Percentiles rank a stretch among this genome's conserved stretches.
phyloP scores from a whole-genome alignment of 2,329 filamentous ascomycete species.

The Curvularia sp. region DNA sequence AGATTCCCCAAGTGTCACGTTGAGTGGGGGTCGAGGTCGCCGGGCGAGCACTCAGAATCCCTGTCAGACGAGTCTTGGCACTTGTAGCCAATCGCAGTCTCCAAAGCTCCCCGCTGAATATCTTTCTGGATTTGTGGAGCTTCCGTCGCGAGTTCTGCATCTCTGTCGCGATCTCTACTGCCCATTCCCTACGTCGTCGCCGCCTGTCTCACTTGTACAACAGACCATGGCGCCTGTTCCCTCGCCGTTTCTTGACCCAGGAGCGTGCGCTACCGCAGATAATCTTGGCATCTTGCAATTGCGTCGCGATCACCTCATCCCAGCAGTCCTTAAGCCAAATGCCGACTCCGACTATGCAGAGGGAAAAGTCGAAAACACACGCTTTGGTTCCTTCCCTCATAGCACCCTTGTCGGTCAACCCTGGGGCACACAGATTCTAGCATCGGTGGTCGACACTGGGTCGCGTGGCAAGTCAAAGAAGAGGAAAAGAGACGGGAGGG shows the following conservation, averaged over 20 bases:
- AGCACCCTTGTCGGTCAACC: constrained; percentile 69
- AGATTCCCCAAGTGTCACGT: constrained; percentile 17
- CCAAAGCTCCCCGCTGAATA: constrained; percentile 37
- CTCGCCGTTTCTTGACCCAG: constrained; percentile 83
- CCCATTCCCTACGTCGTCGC: not conserved
- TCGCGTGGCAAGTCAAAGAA: constrained; percentile 72
- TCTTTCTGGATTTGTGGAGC: constrained; percentile 22
- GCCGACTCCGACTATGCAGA: constrained; percentile 54
- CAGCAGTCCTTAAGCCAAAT: constrained; percentile 65
- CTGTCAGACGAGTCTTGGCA: constrained; percentile 35
- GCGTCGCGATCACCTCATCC: constrained; percentile 83
- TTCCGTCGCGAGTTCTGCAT: constrained; percentile 10
- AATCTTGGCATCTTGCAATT: constrained; percentile 85
- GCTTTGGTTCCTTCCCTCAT: constrained; percentile 78
- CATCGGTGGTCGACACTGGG: constrained; percentile 88
- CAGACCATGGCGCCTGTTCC: constrained; percentile 36
- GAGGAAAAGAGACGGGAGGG: constrained; percentile 57
- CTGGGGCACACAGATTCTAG: constrained; percentile 92
- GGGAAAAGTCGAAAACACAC: constrained; percentile 75
- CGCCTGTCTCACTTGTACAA: not conserved
- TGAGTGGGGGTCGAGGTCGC: constrained; percentile 17
- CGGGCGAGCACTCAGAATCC: constrained; percentile 17
- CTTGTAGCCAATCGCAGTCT: constrained; percentile 34
- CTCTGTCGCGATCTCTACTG: not conserved
- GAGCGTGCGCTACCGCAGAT: constrained; percentile 66